These are phyloP conservation scores for Flaveria sonorensis DNA, from an alignment of 129 eudicot genomes.

Conservation along the genomic window DNA sequence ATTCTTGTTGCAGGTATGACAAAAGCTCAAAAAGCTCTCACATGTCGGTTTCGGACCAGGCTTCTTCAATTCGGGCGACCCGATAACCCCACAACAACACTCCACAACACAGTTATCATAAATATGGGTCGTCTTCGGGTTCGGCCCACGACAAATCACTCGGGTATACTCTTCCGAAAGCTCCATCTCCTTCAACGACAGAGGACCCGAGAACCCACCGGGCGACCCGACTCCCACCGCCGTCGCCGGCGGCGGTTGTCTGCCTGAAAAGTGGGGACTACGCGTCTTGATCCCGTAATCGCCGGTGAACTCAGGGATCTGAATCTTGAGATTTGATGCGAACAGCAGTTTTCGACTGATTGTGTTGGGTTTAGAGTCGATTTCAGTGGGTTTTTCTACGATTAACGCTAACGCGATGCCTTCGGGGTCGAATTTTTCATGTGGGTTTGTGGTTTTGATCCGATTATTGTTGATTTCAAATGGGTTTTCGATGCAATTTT, in stretches of 20 bases:
- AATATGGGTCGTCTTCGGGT: conserved; percentile 76
- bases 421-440: conserved; percentile 50
- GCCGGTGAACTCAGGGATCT: conserved; percentile 58
- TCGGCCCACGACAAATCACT: conserved; percentile 73
- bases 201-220: conserved; percentile 29
- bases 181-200: conserved; percentile 70
- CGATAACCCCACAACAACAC: conserved; percentile 58
- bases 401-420: conserved; percentile 61
- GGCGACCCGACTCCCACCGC: conserved; percentile 39
- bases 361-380: conserved; percentile 30
- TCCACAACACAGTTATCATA: conserved; percentile 78
- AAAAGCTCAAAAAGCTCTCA: conserved; percentile 65
- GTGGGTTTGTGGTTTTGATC: conserved; percentile 18
- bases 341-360: conserved; percentile 45
- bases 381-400: conserved; percentile 42
- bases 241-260: too few relatives aligned
- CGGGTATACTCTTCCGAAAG: conserved; percentile 80
- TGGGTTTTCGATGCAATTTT: conserved; percentile 38
- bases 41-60: conserved; percentile 49
- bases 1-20: conserved; percentile 67
- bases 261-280: conserved; percentile 45
- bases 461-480: conserved; percentile 38
- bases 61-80: conserved; percentile 43
- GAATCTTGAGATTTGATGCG: conserved; percentile 75
- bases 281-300: conserved; percentile 76